Evolutionary conservation across 2,329 filamentous ascomycete species (phyloP).

Genomic region (Apiospora phragmitis): DNA sequence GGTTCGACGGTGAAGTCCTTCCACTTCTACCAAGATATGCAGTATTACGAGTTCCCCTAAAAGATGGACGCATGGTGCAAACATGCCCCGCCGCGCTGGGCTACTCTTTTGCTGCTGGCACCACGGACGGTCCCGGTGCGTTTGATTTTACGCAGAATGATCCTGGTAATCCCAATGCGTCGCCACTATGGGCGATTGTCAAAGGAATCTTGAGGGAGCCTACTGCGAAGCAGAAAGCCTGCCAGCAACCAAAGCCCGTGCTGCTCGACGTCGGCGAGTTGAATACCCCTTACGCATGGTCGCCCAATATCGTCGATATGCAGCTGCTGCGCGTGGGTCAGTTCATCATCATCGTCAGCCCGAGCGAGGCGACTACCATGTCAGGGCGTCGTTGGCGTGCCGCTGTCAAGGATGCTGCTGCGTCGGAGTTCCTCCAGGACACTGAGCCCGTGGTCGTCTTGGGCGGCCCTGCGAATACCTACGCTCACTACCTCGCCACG

Average conservation of each 20-base stretch:
- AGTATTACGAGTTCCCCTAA: conserved; percentile 69
- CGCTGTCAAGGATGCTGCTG: conserved; percentile 57
- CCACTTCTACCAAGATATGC: conserved; percentile 80
- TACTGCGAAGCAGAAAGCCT: conserved; percentile 66
- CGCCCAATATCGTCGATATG: conserved; percentile 85
- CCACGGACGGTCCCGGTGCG: conserved; percentile 81
- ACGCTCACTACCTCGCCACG: conserved; percentile 79
- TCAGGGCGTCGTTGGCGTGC: conserved; percentile 82
- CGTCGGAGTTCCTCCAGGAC: conserved; percentile 37
- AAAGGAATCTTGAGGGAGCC: conserved; percentile 70
- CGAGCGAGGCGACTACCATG: conserved; percentile 91
- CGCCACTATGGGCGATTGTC: conserved; percentile 77
- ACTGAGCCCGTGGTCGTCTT: conserved; percentile 71
- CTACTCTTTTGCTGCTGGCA: conserved; percentile 88
- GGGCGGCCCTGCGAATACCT: conserved; percentile 85
- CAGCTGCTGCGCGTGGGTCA: conserved; percentile 83
- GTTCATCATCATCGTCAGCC: conserved; percentile 79
- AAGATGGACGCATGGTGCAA: conserved; percentile 67
- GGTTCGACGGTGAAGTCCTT: conserved; percentile 72
- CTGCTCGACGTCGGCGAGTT: conserved; percentile 84
- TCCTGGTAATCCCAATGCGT: conserved; percentile 66
- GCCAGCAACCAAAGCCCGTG: conserved; percentile 80
- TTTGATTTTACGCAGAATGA: conserved; percentile 90
- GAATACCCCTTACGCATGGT: conserved; percentile 76
- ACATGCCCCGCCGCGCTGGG: conserved; percentile 87